A percentile compares a stretch with the other conserved stretches of the same genome.
Evolutionary conservation across 345 rosid genomes (phyloP).

Genomic region (Pistacia vera): DNA sequence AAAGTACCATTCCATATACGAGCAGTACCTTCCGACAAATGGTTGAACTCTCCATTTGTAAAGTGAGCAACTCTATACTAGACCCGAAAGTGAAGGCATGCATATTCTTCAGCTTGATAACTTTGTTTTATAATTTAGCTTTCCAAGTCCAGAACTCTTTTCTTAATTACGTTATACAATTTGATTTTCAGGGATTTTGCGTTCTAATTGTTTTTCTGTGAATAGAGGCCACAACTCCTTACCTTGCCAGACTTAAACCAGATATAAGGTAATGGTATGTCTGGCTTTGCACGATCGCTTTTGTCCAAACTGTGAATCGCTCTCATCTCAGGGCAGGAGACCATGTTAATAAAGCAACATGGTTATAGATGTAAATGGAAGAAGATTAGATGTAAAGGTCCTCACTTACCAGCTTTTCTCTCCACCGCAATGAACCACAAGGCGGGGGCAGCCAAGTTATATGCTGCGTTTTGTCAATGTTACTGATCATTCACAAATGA

Average conservation of each 20-base stretch:
- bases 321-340: background rate
- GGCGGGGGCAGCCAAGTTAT: background rate
- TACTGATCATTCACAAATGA: background rate
- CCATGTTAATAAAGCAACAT: background rate
- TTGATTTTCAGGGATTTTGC: background rate
- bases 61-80: conserved; percentile 24
- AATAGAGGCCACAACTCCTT: background rate
- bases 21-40: conserved; percentile 58
- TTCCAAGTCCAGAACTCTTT: background rate
- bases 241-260: background rate
- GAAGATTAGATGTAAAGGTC: conserved; percentile 5
- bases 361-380: background rate
- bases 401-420: background rate
- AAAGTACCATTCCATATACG: conserved; percentile 64
- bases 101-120: background rate
- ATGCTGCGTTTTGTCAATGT: background rate
- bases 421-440: background rate
- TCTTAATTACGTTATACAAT: background rate
- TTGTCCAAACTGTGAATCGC: background rate
- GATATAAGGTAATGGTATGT: background rate
- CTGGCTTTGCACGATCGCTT: background rate
- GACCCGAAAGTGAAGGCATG: background rate
- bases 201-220: background rate
- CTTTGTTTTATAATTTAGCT: background rate
- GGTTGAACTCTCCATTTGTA: conserved; percentile 25